A percentile compares a stretch with the other conserved stretches of the same genome.
These are phyloP conservation scores for Malassezia vespertilionis DNA, from an alignment of 1,284 basidiomycete species.

Conservation along the genomic window DNA sequence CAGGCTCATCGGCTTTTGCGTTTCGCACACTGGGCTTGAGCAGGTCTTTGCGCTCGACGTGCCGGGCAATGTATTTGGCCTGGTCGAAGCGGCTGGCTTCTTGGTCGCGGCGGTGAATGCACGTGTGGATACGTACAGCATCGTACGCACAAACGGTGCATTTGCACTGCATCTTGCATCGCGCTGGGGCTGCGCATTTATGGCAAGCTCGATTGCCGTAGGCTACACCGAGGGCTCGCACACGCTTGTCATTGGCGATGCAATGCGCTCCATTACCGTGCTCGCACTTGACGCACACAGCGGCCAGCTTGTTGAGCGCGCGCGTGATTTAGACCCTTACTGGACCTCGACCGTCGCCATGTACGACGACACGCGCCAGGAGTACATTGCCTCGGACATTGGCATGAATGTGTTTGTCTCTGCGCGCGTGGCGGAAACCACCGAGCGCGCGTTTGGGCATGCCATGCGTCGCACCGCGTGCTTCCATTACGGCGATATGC, in stretches of 20 bases:
- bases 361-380: slow-evolving; percentile 25
- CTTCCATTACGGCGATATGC: slow-evolving; percentile 43
- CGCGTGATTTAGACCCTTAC: slow-evolving; percentile 41
- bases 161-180: not conserved
- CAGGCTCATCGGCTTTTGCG: slow-evolving; percentile 24
- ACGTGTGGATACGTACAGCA: slow-evolving; percentile 27
- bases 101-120: slow-evolving; percentile 38
- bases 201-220: slow-evolving; percentile 30
- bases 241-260: slow-evolving; percentile 38
- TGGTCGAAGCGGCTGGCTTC: slow-evolving; percentile 17
- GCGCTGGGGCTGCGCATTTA: slow-evolving; percentile 35
- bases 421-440: slow-evolving; percentile 15
- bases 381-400: slow-evolving; percentile 41
- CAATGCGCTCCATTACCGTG: slow-evolving; percentile 37
- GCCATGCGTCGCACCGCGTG: slow-evolving; percentile 34
- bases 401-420: slow-evolving; percentile 40
- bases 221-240: slow-evolving; percentile 14
- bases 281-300: slow-evolving; percentile 24
- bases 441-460: slow-evolving; percentile 18
- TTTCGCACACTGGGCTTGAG: slow-evolving; percentile 15
- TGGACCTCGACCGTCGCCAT: slow-evolving; percentile 38
- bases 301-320: slow-evolving; percentile 27
- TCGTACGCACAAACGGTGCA: too few relatives aligned
- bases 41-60: slow-evolving; percentile 25
- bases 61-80: slow-evolving; percentile 35